Evolutionary conservation across 495 filamentous ascomycete genomes (phyloP).

Genomic region (Penicillium arizonense): DNA sequence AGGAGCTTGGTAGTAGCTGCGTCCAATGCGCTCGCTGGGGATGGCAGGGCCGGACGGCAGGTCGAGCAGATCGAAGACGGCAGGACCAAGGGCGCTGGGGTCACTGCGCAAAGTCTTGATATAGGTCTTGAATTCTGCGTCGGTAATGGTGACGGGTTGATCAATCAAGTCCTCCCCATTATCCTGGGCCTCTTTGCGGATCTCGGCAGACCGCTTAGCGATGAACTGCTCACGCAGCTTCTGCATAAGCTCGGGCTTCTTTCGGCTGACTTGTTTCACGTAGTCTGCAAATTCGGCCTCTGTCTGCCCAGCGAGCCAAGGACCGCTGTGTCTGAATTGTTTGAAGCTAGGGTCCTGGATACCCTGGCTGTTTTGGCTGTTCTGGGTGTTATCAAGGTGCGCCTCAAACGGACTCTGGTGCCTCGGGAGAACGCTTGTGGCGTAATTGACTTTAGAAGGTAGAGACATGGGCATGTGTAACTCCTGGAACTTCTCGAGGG

Average conservation of each 20-base stretch:
- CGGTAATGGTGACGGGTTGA: conserved; percentile 47
- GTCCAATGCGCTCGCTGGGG: conserved; percentile 34
- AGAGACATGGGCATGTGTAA: conserved; percentile 64
- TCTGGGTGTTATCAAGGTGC: conserved; percentile 46
- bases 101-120: conserved; percentile 59
- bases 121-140: conserved; percentile 59
- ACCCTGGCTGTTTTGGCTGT: conserved; percentile 32
- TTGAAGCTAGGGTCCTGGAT: conserved; percentile 29
- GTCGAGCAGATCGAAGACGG: conserved; percentile 48
- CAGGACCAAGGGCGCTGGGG: conserved; percentile 42
- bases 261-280: conserved; percentile 58
- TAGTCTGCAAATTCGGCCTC: conserved; percentile 69
- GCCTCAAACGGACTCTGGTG: conserved; percentile 53
- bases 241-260: conserved; percentile 59
- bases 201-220: conserved; percentile 41
- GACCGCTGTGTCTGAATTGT: conserved; percentile 56
- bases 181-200: conserved; percentile 43
- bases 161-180: conserved; percentile 41
- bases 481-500: conserved; percentile 85
- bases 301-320: conserved; percentile 76
- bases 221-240: conserved; percentile 52
- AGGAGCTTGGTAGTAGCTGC: conserved; percentile 37
- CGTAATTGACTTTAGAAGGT: conserved; percentile 31
- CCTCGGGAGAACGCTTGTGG: conserved; percentile 29
- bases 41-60: conserved; percentile 43